A percentile compares a stretch with the other conserved stretches of the same genome.
Conservation (phyloP, 345 rosid genomes). For the Eucalyptus tenuipes region DNA sequence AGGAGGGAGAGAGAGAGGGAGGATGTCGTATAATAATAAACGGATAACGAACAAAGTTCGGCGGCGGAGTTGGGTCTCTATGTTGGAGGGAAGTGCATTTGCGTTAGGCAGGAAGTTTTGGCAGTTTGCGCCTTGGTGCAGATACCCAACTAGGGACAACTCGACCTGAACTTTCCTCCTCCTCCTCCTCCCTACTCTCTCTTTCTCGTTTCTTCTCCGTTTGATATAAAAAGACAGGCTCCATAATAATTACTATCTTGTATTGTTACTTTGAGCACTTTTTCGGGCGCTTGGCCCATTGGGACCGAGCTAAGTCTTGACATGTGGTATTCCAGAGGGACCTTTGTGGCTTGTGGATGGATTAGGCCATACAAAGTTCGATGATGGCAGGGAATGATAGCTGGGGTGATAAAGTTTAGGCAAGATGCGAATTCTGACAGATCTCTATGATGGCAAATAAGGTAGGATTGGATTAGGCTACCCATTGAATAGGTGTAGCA, state of each 20-base stretch:
- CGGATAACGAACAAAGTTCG: background rate
- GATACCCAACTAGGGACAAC: background rate
- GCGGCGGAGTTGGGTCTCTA: background rate
- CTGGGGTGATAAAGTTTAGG: background rate
- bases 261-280: background rate
- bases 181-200: background rate
- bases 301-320: rapidly evolving
- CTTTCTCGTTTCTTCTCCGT: background rate
- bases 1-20: background rate
- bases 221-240: background rate
- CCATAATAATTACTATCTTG: background rate
- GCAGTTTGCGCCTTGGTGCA: background rate
- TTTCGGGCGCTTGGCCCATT: rapidly evolving
- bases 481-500: background rate
- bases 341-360: background rate
- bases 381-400: rapidly evolving
- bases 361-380: rapidly evolving
- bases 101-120: background rate
- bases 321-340: background rate
- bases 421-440: background rate
- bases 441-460: background rate
- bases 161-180: background rate
- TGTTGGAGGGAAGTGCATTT: background rate
- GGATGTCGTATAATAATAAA: background rate
- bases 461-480: background rate